Percentiles rank a stretch among this genome's conserved stretches.
Conservation (phyloP, 225 moss, liverwort and hornwort species). For the Rhytidiadelphus loreus region DNA sequence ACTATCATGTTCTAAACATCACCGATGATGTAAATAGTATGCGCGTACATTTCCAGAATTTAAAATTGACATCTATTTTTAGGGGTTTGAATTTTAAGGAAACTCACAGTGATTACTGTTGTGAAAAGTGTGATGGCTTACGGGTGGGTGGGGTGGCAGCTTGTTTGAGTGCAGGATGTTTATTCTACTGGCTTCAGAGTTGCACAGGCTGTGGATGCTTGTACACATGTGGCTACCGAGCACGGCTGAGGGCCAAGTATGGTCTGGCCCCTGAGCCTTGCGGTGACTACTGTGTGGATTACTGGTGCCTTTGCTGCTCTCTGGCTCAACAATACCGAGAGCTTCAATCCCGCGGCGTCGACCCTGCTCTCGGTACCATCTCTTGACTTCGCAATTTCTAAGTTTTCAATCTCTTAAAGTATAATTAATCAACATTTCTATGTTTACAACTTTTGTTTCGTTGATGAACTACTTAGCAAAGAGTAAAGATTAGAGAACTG, state of each 20-base stretch:
- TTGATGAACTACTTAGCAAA: not conserved
- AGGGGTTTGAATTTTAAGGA: not conserved
- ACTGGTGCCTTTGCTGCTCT: slow-evolving; percentile 34
- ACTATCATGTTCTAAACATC: not conserved
- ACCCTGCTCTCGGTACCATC: slow-evolving; percentile 37
- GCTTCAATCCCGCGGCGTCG: slow-evolving; percentile 26
- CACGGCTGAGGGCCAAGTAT: slow-evolving; percentile 47
- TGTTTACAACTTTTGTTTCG: too few species aligned
- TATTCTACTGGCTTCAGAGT: slow-evolving; percentile 5
- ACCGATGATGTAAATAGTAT: not conserved
- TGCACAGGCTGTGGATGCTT: slow-evolving; percentile 24
- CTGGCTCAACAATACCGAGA: slow-evolving; percentile 53
- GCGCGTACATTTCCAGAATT: too few species aligned
- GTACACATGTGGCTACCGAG: slow-evolving; percentile 45
- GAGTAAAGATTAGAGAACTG: too few species aligned
- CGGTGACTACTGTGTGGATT: slow-evolving; percentile 44
- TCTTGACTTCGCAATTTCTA: not conserved
- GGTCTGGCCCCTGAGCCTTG: slow-evolving; percentile 37
- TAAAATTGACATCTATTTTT: too few species aligned
- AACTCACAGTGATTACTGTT: not conserved
- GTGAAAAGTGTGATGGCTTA: too few species aligned
- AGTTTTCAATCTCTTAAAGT: not conserved
- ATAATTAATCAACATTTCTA: too few species aligned
- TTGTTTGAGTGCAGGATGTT: slow-evolving; percentile 5
- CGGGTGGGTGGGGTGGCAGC: slow-evolving; percentile 17